phyloP scores from a whole-genome alignment of 768 basidiomycete genomes.

The Phylloporus sp. region DNA sequence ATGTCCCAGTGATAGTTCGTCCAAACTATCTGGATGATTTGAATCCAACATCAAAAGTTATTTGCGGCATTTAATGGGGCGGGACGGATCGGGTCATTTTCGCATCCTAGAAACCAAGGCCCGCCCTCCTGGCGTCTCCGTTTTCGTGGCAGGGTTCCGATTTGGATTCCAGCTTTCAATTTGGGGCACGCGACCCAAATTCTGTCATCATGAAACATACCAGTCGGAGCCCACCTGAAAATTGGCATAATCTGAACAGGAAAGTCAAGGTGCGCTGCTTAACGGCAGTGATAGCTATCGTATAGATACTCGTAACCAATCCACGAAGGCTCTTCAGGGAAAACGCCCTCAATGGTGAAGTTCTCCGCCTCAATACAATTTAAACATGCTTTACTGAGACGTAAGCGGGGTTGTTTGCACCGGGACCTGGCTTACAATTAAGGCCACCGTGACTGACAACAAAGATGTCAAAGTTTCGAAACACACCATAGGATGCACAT shows the following conservation, averaged over 20 bases:
- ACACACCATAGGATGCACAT: conserved; percentile 41
- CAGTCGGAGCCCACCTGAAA: too few relatives aligned
- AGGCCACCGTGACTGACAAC: neutral
- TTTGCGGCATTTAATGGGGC: neutral
- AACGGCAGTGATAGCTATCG: conserved; percentile 6
- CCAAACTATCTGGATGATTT: neutral
- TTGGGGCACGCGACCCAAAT: neutral
- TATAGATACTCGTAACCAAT: conserved; percentile 47
- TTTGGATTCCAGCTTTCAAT: too few relatives aligned
- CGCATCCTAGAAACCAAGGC: conserved; percentile 6
- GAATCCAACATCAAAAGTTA: neutral
- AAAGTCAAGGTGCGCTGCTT: neutral
- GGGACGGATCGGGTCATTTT: conserved; percentile 12
- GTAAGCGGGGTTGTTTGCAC: conserved; percentile 42
- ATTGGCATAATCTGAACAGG: too few relatives aligned
- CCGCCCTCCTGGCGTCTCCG: too few relatives aligned
- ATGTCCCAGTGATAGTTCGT: conserved; percentile 27
- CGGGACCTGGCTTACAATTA: conserved; percentile 42
- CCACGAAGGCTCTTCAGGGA: conserved; percentile 48
- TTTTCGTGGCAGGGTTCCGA: too few relatives aligned
- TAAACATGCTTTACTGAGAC: conserved; percentile 46
- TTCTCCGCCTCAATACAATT: conserved; percentile 35
- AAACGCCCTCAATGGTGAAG: conserved; percentile 48
- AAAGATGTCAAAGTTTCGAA: neutral
- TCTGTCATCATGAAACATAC: conserved; percentile 14